Evolutionary conservation across 768 basidiomycete species (phyloP).

Genomic region (Russula griseocarnosa): DNA sequence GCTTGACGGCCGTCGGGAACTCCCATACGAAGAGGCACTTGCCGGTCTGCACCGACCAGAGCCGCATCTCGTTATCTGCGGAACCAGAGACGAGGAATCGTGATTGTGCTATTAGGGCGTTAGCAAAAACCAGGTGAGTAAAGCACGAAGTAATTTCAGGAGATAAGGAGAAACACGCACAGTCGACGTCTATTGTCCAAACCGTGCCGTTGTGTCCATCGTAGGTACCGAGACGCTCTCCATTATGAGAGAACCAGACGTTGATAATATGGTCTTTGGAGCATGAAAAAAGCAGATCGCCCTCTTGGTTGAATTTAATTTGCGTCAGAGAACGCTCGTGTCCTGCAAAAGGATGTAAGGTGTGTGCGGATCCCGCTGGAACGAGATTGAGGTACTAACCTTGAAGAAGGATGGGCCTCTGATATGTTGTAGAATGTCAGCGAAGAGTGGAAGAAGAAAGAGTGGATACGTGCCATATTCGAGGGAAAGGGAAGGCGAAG

Average conservation of each 20-base stretch:
- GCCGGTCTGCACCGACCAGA: conserved; percentile 87
- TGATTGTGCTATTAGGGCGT: conserved; percentile 58
- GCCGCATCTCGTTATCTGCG: conserved; percentile 87
- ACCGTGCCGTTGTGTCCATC: conserved; percentile 94
- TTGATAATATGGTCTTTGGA: conserved; percentile 95
- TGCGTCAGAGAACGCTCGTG: conserved; percentile 97
- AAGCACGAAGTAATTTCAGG: background rate
- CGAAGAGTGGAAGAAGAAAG: background rate
- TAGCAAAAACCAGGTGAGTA: background rate
- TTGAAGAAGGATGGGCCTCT: conserved; percentile 22
- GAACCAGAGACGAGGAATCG: conserved; percentile 85
- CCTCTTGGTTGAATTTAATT: conserved; percentile 95
- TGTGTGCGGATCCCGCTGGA: background rate
- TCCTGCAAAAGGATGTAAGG: conserved; percentile 44
- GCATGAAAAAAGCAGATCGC: conserved; percentile 92
- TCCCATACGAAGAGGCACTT: conserved; percentile 96
- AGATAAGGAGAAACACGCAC: conserved; percentile 46
- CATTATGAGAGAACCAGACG: conserved; percentile 96
- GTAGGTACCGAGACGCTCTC: conserved; percentile 95
- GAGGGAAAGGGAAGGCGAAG: too few species aligned
- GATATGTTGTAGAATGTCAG: background rate
- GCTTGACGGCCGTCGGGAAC: conserved; percentile 96
- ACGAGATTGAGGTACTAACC: background rate
- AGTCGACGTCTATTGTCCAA: conserved; percentile 95
- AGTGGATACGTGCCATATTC: conserved; percentile 4